phyloP scores from a whole-genome alignment of 108 stramenopile genomes.

The Cyclostephanos invisitatus region DNA sequence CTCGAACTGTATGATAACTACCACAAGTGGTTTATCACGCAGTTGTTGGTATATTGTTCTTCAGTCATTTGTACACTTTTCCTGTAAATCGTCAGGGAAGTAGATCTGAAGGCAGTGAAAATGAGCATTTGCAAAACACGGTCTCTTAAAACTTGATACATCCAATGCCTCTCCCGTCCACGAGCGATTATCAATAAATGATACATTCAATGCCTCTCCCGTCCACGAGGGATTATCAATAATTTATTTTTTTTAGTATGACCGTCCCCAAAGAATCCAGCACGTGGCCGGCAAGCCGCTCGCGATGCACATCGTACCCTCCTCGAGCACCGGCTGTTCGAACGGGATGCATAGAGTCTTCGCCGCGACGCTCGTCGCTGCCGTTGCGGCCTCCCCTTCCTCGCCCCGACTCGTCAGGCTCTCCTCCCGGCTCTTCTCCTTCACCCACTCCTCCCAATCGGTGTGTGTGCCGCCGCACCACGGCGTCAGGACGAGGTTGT shows the following conservation, averaged over 20 bases:
- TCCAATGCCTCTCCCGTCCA: background rate
- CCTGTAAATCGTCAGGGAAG: too few species aligned
- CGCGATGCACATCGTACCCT: slow-evolving; percentile 97
- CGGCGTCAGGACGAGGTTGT: slow-evolving; percentile 96
- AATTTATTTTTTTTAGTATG: slow-evolving; percentile 70
- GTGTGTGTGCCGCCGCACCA: slow-evolving; percentile 91
- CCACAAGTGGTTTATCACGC: too few species aligned
- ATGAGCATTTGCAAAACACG: too few species aligned
- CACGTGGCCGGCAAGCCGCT: slow-evolving; percentile 94
- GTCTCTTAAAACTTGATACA: background rate
- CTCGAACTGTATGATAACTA: too few species aligned
- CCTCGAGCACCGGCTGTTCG: slow-evolving; percentile 94
- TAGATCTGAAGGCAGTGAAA: too few species aligned
- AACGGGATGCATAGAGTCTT: slow-evolving; percentile 99
- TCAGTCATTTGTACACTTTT: too few species aligned
- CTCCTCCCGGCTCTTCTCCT: slow-evolving; percentile 94
- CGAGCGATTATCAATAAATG: background rate
- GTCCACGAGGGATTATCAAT: background rate
- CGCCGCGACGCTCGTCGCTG: slow-evolving; percentile 94
- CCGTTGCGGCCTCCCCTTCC: slow-evolving; percentile 86
- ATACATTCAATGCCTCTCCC: background rate
- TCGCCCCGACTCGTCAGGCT: slow-evolving; percentile 64
- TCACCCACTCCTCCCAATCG: slow-evolving; percentile 99
- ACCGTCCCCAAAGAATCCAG: slow-evolving; percentile 99
- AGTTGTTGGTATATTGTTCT: too few species aligned